Evolutionary conservation across 1,139 yeast species (phyloP).

Genomic region (Blastobotrys ciferrii): DNA sequence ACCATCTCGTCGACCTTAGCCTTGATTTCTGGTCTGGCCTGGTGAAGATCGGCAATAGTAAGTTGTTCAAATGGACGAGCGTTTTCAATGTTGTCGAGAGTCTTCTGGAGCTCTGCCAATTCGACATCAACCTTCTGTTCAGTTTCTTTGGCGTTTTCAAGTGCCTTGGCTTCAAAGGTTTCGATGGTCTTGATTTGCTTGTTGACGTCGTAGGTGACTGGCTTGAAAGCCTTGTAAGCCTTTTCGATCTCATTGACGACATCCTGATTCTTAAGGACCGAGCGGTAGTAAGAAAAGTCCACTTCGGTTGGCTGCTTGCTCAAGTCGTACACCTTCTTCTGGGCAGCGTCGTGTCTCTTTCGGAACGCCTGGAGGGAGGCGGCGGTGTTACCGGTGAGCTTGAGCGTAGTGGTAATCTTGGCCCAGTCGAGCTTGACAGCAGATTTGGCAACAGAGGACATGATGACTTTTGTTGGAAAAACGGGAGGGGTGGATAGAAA

Average conservation of each 20-base stretch:
- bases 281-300: slow-evolving; percentile 79
- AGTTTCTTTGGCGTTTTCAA: slow-evolving; percentile 93
- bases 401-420: slow-evolving; percentile 81
- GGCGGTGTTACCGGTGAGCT: slow-evolving; percentile 91
- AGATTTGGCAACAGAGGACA: slow-evolving; percentile 39
- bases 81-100: slow-evolving; percentile 87
- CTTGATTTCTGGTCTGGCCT: slow-evolving; percentile 96
- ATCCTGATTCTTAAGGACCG: slow-evolving; percentile 74
- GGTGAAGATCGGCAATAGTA: slow-evolving; percentile 89
- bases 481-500: slow-evolving; percentile 19
- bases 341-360: slow-evolving; percentile 98
- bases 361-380: slow-evolving; percentile 85
- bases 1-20: slow-evolving; percentile 94
- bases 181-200: slow-evolving; percentile 90
- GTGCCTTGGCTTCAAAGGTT: slow-evolving; percentile 91
- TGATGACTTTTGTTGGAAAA: slow-evolving; percentile 3
- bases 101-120: slow-evolving; percentile 78
- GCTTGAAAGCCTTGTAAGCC: slow-evolving; percentile 72
- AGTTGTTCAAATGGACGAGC: slow-evolving; percentile 98
- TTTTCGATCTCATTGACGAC: slow-evolving; percentile 80
- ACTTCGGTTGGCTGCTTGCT: slow-evolving; percentile 70
- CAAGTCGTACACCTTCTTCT: slow-evolving; percentile 70
- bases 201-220: slow-evolving; percentile 80
- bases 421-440: slow-evolving; percentile 95
- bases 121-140: slow-evolving; percentile 86